phyloP scores from a whole-genome alignment of 2,329 filamentous ascomycete genomes.

The Apiospora rasikravindrae region DNA sequence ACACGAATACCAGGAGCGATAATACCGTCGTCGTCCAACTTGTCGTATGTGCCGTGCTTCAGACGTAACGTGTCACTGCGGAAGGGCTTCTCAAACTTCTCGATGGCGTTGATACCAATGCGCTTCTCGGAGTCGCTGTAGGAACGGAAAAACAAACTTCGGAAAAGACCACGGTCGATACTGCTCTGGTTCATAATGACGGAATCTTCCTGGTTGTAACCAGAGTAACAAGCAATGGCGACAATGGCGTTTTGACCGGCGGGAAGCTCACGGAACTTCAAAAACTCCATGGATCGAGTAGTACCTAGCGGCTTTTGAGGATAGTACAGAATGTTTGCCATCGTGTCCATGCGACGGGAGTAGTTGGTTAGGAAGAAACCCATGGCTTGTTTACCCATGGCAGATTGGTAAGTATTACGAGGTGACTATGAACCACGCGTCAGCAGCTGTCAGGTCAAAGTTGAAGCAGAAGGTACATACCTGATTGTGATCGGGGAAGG shows the following conservation, averaged over 20 bases:
- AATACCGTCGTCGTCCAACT: slow-evolving; percentile 95
- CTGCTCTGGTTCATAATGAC: slow-evolving; percentile 99
- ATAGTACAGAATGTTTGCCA: slow-evolving; percentile 99
- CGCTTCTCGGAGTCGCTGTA: slow-evolving; percentile 98
- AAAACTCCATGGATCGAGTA: slow-evolving; percentile 96
- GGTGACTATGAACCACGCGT: slow-evolving; percentile 67
- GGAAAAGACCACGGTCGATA: slow-evolving; percentile 96
- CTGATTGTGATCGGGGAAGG: slow-evolving; percentile 98
- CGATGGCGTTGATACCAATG: slow-evolving; percentile 89
- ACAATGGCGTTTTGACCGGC: slow-evolving; percentile 98
- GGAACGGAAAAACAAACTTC: slow-evolving; percentile 95
- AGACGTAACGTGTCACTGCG: slow-evolving; percentile 86
- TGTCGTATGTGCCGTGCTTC: slow-evolving; percentile 96
- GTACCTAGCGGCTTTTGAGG: slow-evolving; percentile 97
- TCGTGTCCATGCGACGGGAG: slow-evolving; percentile 96
- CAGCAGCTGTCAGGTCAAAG: not conserved
- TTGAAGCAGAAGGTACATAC: slow-evolving; percentile 26
- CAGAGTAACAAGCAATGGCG: slow-evolving; percentile 95
- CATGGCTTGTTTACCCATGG: slow-evolving; percentile 99
- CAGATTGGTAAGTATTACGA: slow-evolving; percentile 98
- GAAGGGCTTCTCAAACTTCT: slow-evolving; percentile 94
- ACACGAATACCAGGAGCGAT: slow-evolving; percentile 93
- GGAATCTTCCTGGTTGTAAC: slow-evolving; percentile 99
- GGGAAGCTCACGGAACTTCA: slow-evolving; percentile 96
- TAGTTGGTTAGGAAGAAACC: slow-evolving; percentile 98